These are phyloP conservation scores for Chrysanthemum lavandulifolium DNA, from an alignment of 129 eudicot genomes.

Conservation along the genomic window DNA sequence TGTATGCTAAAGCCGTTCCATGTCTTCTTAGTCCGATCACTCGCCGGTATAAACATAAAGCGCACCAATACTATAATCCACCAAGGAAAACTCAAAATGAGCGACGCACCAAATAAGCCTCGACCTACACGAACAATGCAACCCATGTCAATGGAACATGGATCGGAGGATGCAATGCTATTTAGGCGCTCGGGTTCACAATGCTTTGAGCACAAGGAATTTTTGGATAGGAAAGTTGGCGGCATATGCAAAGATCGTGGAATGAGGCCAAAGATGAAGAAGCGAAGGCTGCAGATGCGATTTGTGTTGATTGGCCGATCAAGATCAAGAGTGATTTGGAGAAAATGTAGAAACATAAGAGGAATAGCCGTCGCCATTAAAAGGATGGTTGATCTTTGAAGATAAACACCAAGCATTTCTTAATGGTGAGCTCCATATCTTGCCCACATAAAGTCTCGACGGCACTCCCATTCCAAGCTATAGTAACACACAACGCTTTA, in stretches of 20 bases:
- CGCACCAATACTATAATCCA: slow-evolving; percentile 45
- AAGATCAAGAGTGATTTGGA: slow-evolving; percentile 42
- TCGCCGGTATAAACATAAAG: slow-evolving; percentile 41
- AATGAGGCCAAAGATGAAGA: slow-evolving; percentile 53
- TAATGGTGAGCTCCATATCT: slow-evolving; percentile 51
- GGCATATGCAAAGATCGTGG: slow-evolving; percentile 56
- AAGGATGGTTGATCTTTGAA: slow-evolving; percentile 53
- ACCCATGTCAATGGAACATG: slow-evolving; percentile 39
- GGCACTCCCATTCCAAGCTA: slow-evolving; percentile 61
- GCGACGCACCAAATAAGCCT: slow-evolving; percentile 49
- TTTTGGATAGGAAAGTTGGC: slow-evolving; percentile 52
- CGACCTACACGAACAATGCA: slow-evolving; percentile 27
- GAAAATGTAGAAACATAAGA: slow-evolving; percentile 44
- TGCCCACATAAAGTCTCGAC: slow-evolving; percentile 59
- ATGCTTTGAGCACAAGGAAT: slow-evolving; percentile 55
- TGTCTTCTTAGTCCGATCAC: slow-evolving; percentile 34
- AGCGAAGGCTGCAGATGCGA: slow-evolving; percentile 50
- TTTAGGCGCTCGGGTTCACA: slow-evolving; percentile 55
- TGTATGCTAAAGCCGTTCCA: slow-evolving; percentile 45
- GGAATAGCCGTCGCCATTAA: slow-evolving; percentile 38
- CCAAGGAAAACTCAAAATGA: slow-evolving; percentile 50
- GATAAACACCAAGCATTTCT: slow-evolving; percentile 48
- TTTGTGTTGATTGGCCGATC: slow-evolving; percentile 40
- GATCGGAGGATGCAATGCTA: slow-evolving; percentile 30
- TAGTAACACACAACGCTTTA: neutral